phyloP scores from a whole-genome alignment of 257 asterid genomes.

The Cordia subcordata region DNA sequence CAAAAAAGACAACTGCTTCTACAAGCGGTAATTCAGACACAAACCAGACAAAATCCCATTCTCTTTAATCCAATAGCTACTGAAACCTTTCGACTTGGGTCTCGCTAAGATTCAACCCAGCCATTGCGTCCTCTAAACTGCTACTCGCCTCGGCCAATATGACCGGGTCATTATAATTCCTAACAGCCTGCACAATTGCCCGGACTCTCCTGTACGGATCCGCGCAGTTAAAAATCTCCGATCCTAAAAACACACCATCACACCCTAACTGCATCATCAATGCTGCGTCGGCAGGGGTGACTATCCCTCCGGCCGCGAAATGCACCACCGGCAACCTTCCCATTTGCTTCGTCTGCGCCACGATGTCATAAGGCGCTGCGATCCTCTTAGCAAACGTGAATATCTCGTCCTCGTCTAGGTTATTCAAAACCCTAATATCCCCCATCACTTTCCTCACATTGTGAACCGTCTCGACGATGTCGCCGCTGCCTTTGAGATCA shows the following conservation, averaged over 20 bases:
- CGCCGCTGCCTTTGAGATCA: conserved; percentile 44
- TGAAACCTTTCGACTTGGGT: conserved; percentile 37
- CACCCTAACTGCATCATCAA: conserved; percentile 87
- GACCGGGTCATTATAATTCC: conserved; percentile 67
- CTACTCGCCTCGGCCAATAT: conserved; percentile 63
- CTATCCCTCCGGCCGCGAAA: conserved; percentile 84
- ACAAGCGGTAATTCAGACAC: neutral
- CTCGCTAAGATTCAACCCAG: conserved; percentile 41
- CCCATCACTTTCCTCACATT: conserved; percentile 75
- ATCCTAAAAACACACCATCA: conserved; percentile 67
- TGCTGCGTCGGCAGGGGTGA: conserved; percentile 86
- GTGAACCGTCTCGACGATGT: conserved; percentile 49
- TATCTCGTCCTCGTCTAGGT: conserved; percentile 87
- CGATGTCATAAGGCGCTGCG: conserved; percentile 68
- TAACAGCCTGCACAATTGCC: conserved; percentile 71
- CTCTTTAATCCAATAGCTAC: conserved; percentile 22
- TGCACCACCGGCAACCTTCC: conserved; percentile 89
- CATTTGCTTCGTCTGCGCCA: conserved; percentile 80
- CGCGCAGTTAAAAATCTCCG: conserved; percentile 46
- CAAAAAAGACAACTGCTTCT: neutral
- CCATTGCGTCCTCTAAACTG: conserved; percentile 63
- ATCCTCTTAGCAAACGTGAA: conserved; percentile 62
- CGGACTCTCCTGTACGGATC: conserved; percentile 59
- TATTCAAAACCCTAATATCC: conserved; percentile 55
- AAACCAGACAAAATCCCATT: neutral